Base-by-base conservation (phyloP, 1,284 basidiomycete species). In the Microbotryum scabiosae region DNA sequence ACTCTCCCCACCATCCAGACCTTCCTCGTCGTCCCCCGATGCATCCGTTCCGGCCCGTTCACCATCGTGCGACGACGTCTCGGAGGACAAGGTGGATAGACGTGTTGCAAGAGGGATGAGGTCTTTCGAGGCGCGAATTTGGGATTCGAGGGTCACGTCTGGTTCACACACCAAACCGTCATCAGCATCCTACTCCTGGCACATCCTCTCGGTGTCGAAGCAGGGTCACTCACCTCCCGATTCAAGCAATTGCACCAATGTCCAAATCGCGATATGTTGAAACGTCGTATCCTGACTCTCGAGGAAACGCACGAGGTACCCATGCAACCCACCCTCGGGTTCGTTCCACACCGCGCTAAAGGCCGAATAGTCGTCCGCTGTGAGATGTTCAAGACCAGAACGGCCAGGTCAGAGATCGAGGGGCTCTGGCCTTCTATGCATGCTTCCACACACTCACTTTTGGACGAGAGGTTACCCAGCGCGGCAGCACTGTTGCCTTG, bases 181-280 rank as follows among this genome's bases (percentile, higher is more conserved):
- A 18, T 56, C 26, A 51, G 43, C 14, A 18, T 5, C 6, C 23
- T 12, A 48, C 9, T 44, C 16, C 21, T n/a, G 18, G 18, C 25
- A 18, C 7, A 3, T 30, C 4, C 12, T 12, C 20, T 3, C n/a
- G 20, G 20, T 9, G 21, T n/a, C 4, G 26, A 23, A 23, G 5
- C 8, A 28, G 30, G 25, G 44, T 16, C 5, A 50, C 54, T 30
- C 21, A 63, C 60, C 64, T 4, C 54, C 60, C 20, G 63, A 62
- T 75, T 98, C 96, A 30, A 98, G 81, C 30, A 98, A 78, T 74
- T 98, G 94, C 14, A 97, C 93, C 66, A 97, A 93, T 1, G 94
- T 97, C 92, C 92, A 97, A 48, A 98, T 93, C 32, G 96, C 96
- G 70, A 98, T 99, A 75, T 99, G 96, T 76, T 97, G 94, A 86